These are phyloP conservation scores for Clonostachys rosea DNA, from an alignment of 2,329 filamentous ascomycete genomes.

Conservation along the genomic window DNA sequence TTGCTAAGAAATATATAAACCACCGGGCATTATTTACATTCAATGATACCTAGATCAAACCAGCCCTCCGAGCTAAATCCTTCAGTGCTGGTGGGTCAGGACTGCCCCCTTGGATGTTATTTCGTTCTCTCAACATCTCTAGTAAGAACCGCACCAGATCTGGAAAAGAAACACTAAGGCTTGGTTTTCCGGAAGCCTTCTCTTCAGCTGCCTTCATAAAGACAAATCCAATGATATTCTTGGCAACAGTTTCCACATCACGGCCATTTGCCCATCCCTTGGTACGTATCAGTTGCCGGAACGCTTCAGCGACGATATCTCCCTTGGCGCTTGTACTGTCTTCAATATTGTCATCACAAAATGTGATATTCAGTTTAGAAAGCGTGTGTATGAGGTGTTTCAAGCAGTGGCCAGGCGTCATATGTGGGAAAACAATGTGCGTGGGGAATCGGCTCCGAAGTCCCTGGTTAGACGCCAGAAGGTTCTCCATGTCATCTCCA, in stretches of 20 bases:
- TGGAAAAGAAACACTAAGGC: too few species aligned
- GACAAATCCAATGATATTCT: constrained; percentile 36
- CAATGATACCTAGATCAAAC: too few species aligned
- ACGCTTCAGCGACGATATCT: constrained; percentile 12
- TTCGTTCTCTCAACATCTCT: too few species aligned
- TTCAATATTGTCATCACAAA: neutral
- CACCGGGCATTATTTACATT: too few species aligned
- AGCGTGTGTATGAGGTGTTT: constrained; percentile 34
- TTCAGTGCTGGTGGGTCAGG: too few species aligned
- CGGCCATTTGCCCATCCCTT: constrained; percentile 57
- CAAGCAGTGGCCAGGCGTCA: constrained; percentile 38
- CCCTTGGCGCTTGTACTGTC: neutral
- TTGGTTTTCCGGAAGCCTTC: too few species aligned
- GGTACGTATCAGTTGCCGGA: constrained; percentile 35
- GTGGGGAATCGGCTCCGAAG: constrained; percentile 61
- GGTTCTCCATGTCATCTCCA: constrained; percentile 57
- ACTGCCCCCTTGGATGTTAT: too few species aligned
- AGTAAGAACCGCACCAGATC: too few species aligned
- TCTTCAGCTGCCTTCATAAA: neutral
- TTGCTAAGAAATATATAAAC: too few species aligned
- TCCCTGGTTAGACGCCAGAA: constrained; percentile 58
- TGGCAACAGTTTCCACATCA: constrained; percentile 52
- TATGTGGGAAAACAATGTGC: constrained; percentile 47
- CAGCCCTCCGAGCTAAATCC: too few species aligned
- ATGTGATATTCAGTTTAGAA: constrained; percentile 12